Percentiles rank a stretch among this genome's conserved stretches.
Evolutionary conservation across 768 basidiomycete genomes (phyloP).

Genomic region (Fomitopsis pulvina): DNA sequence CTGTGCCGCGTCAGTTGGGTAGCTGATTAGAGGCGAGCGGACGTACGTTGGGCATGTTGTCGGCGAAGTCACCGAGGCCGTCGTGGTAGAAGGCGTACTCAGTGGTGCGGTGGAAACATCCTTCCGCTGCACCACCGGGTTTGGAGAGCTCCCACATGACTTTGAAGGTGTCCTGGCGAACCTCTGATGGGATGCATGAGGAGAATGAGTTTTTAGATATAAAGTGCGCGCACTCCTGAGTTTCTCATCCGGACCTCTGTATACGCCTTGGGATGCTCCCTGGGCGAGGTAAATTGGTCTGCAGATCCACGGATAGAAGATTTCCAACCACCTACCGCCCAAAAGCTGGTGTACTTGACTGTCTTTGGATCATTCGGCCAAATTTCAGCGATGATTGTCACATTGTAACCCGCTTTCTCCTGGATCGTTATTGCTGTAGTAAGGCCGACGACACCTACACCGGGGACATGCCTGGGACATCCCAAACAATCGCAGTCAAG

Average conservation of each 20-base stretch:
- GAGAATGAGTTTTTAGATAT: background rate
- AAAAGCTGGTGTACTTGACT: slow-evolving; percentile 69
- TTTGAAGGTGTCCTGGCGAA: slow-evolving; percentile 72
- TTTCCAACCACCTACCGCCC: slow-evolving; percentile 47
- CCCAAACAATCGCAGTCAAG: background rate
- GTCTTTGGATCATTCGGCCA: slow-evolving; percentile 66
- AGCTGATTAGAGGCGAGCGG: background rate
- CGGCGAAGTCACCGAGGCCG: slow-evolving; percentile 27
- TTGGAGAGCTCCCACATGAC: slow-evolving; percentile 68
- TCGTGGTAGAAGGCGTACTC: slow-evolving; percentile 55
- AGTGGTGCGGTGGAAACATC: slow-evolving; percentile 55
- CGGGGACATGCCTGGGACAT: background rate
- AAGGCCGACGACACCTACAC: slow-evolving; percentile 66
- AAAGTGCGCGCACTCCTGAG: slow-evolving; percentile 41
- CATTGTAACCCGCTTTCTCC: slow-evolving; percentile 50
- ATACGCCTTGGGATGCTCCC: slow-evolving; percentile 78
- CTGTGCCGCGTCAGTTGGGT: slow-evolving; percentile 21
- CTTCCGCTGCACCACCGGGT: slow-evolving; percentile 46
- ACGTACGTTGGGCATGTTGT: slow-evolving; percentile 29
- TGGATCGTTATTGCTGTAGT: slow-evolving; percentile 68
- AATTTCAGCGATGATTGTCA: slow-evolving; percentile 63
- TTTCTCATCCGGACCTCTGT: slow-evolving; percentile 40
- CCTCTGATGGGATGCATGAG: slow-evolving; percentile 31
- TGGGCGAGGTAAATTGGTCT: slow-evolving; percentile 19
- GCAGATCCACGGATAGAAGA: background rate